These are phyloP conservation scores for Rhodosporidiobolus sp. DNA, from an alignment of 768 basidiomycete genomes.

Conservation along the genomic window DNA sequence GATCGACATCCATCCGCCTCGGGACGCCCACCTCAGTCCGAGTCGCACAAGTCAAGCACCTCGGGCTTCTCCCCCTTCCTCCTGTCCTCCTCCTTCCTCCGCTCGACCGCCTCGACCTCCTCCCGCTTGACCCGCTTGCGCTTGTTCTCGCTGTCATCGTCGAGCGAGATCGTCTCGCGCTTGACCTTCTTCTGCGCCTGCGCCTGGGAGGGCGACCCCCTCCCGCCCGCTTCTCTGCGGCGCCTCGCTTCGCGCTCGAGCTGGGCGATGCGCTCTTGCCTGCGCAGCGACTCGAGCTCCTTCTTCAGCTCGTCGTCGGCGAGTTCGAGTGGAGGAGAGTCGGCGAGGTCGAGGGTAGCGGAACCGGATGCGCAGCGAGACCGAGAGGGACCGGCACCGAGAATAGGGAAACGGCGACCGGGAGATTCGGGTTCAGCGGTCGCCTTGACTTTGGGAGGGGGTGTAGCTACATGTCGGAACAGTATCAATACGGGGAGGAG, in stretches of 20 bases:
- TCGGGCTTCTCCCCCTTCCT: not conserved
- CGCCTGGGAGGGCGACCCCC: not conserved
- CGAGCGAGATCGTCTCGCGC: not conserved
- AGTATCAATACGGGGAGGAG: no score
- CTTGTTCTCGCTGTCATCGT: not conserved
- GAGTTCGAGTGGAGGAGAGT: no score
- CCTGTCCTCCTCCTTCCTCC: not conserved
- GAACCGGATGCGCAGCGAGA: no score
- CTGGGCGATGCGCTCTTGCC: slow-evolving; percentile 1
- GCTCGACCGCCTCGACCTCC: not conserved
- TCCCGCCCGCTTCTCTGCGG: not conserved
- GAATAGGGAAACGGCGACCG: no score
- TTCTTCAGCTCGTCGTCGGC: not conserved
- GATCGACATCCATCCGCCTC: no score
- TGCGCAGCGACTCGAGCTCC: slow-evolving; percentile 2
- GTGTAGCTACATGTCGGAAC: no score
- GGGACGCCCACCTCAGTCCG: not conserved
- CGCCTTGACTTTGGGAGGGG: no score
- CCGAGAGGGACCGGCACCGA: no score
- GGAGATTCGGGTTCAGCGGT: no score
- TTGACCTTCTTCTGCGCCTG: not conserved
- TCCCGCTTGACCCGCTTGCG: not conserved
- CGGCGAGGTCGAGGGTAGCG: no score
- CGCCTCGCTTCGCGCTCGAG: not conserved
- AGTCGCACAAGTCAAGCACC: not conserved